phyloP scores from a whole-genome alignment of 306 rosid genomes.

The Trichosanthes cucumerina region DNA sequence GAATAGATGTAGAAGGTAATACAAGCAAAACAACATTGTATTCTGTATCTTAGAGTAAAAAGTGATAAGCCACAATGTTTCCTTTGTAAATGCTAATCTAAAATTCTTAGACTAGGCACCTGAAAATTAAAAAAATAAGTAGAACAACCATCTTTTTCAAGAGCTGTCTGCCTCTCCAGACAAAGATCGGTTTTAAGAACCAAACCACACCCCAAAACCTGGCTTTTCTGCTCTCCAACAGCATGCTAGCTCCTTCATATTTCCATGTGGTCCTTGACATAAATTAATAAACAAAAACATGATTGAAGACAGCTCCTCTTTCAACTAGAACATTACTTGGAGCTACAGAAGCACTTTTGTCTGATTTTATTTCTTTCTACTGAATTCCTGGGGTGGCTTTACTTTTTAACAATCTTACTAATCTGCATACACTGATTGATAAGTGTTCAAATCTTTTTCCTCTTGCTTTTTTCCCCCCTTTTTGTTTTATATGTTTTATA shows the following conservation, averaged over 20 bases:
- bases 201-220: constrained; percentile 32
- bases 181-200: constrained; percentile 18
- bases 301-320: constrained; percentile 14
- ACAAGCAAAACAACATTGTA: background rate
- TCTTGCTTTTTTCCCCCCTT: background rate
- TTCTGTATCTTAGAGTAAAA: background rate
- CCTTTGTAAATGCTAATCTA: background rate
- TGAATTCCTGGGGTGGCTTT: constrained; percentile 53
- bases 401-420: constrained; percentile 5
- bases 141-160: background rate
- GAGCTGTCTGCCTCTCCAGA: constrained; percentile 8
- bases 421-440: background rate
- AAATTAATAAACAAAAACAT: constrained; percentile 15
- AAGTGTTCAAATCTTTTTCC: background rate
- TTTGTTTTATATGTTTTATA: background rate
- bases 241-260: background rate
- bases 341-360: constrained; percentile 19
- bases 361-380: constrained; percentile 33
- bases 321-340: constrained; percentile 20
- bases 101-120: constrained; percentile 2
- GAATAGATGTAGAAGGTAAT: background rate
- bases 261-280: constrained; percentile 8
- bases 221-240: constrained; percentile 36
- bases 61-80: background rate
- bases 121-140: background rate